These are phyloP conservation scores for Euphorbia schlechtendalii DNA, from an alignment of 441 rosid species.

Conservation along the genomic window DNA sequence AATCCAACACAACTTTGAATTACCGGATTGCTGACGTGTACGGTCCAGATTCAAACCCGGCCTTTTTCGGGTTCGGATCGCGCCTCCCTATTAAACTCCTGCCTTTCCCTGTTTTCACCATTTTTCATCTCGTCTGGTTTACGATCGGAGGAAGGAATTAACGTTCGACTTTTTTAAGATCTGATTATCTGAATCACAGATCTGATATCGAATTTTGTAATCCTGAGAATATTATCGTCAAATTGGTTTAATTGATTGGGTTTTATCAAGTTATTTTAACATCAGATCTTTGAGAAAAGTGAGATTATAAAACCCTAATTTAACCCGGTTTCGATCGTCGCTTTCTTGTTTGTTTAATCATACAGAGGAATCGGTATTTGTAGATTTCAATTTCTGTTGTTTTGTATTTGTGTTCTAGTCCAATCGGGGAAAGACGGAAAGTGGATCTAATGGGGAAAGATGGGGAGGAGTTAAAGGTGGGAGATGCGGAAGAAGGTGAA, in stretches of 20 bases:
- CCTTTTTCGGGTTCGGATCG: constrained; percentile 29
- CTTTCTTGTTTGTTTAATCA: background rate
- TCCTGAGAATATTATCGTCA: background rate
- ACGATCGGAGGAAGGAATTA: background rate
- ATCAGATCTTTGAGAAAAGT: background rate
- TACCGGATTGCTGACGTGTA: constrained; percentile 71
- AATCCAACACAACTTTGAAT: background rate
- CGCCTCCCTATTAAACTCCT: constrained; percentile 10
- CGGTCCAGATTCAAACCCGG: constrained; percentile 51
- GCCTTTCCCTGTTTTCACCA: background rate
- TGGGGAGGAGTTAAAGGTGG: constrained; percentile 28
- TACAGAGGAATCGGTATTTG: too few species aligned
- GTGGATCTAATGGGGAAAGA: constrained; percentile 44
- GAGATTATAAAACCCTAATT: constrained; percentile 11
- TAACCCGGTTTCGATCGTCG: background rate
- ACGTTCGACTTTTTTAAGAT: background rate
- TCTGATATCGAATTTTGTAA: constrained; percentile 29
- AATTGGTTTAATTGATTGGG: background rate
- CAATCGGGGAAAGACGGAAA: background rate
- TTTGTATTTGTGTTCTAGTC: too few species aligned
- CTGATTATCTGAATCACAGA: constrained; percentile 11
- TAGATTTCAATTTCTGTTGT: constrained; percentile 13
- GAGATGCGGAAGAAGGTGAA: constrained; percentile 86
- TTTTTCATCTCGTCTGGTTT: too few species aligned
- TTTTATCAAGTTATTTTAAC: background rate